Base-by-base conservation (phyloP, 2,329 filamentous ascomycete genomes). In the Metarhizium sp. region DNA sequence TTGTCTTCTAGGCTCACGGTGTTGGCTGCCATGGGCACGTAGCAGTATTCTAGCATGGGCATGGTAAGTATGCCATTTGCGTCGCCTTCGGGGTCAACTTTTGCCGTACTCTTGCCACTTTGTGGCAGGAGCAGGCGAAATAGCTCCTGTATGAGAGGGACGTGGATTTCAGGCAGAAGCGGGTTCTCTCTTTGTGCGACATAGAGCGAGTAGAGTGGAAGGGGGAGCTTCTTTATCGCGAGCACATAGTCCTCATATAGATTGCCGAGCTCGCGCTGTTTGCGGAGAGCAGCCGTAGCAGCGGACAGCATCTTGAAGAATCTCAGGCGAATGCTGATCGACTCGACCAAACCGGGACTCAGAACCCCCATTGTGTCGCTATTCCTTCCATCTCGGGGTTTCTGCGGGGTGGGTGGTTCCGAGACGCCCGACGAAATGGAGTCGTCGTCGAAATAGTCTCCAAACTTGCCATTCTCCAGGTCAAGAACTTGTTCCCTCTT, bases 1-100 rank as follows among this genome's bases (percentile, higher is more conserved):
- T 94, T 92, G 59, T 90, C 87, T 20, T 81, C 78, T 0, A 79
- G 68, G 6, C 75, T 77, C 14, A 78, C 73, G 0, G 78, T 82
- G 57, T 81, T 84, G 1, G 88, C 86, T 0, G 85, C 75, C 60
- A 79, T 84, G 0, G 81, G 81, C 2, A 90, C 76, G 66, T 84
- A 92, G 63, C 84, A 85, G 47, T 74, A 66, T 63, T 78, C 72
- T 46, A 83, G 66, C 59, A 82, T 77, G 6, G 61, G 62, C 25
- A 69, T 64, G 5, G 76, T 77, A 47, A 82, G 64, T 18, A 66
- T 65, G 7, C 73, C 72, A 1, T 62, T 55, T 3, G 67, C 65
- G 25, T 75, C 71, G 20, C 64, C 68, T 11, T 69, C 68, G 1
- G 60, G 62, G 42, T 71, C 71, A 13, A 72, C 66, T 45, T 69